Conservation (phyloP, 2,329 filamentous ascomycete species). For the Trichoderma asperellum region DNA sequence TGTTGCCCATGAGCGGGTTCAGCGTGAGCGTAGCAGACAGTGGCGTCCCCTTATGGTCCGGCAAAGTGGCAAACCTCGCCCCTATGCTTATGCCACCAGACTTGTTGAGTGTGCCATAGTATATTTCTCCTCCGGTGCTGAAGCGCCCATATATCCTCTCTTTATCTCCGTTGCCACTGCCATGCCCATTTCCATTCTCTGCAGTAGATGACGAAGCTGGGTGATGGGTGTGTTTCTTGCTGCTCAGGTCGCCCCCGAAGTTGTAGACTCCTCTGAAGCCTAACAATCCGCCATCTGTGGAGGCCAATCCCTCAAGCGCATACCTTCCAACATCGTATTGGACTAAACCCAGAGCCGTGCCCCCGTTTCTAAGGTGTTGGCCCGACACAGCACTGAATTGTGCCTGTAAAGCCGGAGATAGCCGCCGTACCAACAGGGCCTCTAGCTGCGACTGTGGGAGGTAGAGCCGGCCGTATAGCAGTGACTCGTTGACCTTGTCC, state of each 20-base stretch:
- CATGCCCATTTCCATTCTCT: slow-evolving; percentile 34
- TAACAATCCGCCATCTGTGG: slow-evolving; percentile 87
- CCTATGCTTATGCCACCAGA: slow-evolving; percentile 89
- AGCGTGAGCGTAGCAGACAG: slow-evolving; percentile 91
- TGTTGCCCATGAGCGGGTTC: slow-evolving; percentile 91
- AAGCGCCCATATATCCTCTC: slow-evolving; percentile 78
- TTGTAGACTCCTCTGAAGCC: slow-evolving; percentile 92
- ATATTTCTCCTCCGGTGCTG: slow-evolving; percentile 88
- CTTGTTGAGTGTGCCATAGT: slow-evolving; percentile 95
- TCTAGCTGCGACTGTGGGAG: slow-evolving; percentile 85
- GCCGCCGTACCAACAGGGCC: slow-evolving; percentile 77
- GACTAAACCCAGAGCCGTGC: slow-evolving; percentile 71
- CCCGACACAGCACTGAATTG: slow-evolving; percentile 80
- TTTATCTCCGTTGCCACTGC: slow-evolving; percentile 44
- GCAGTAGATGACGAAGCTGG: neutral
- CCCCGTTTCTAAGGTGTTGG: slow-evolving; percentile 71
- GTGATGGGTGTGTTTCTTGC: slow-evolving; percentile 13
- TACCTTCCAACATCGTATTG: slow-evolving; percentile 88
- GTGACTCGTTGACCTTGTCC: slow-evolving; percentile 51
- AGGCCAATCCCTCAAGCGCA: slow-evolving; percentile 86
- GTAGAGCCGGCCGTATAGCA: slow-evolving; percentile 79
- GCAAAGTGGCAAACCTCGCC: slow-evolving; percentile 84
- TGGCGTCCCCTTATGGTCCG: slow-evolving; percentile 79
- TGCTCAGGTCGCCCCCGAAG: slow-evolving; percentile 72
- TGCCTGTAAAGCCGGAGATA: slow-evolving; percentile 77